Evolutionary conservation across 805 yeast genomes (phyloP).

Genomic region (Kockiozyma suomiensis): DNA sequence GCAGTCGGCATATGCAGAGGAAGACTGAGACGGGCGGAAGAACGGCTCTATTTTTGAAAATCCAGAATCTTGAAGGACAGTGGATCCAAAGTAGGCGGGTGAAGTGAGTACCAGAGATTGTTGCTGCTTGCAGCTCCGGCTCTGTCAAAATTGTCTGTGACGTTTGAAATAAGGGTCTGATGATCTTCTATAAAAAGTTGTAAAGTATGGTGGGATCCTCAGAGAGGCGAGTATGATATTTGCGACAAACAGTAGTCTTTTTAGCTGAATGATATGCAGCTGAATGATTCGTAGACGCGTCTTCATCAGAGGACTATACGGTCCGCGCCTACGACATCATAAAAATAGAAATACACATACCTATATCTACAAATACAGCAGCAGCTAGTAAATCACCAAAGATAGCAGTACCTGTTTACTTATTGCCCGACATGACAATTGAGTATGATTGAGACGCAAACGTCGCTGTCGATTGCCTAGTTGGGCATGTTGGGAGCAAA

Average conservation of each 20-base stretch:
- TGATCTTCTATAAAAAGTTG: too few relatives aligned
- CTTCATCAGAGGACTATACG: slow-evolving; percentile 7
- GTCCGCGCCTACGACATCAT: background rate
- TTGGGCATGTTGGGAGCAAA: background rate
- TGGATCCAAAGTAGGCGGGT: slow-evolving; percentile 1
- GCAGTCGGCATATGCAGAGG: background rate
- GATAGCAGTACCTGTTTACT: background rate
- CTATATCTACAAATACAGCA: too few relatives aligned
- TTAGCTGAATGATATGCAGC: too few relatives aligned
- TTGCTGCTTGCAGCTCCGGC: background rate
- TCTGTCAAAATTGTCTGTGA: background rate
- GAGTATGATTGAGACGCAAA: too few relatives aligned
- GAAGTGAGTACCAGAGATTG: background rate
- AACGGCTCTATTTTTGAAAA: background rate
- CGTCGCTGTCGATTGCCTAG: background rate
- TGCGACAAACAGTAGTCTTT: too few relatives aligned
- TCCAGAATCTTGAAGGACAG: background rate
- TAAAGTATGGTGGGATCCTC: too few relatives aligned
- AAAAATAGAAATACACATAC: background rate
- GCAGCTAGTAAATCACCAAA: too few relatives aligned
- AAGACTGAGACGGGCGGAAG: background rate
- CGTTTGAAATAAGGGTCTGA: background rate
- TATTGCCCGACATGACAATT: background rate
- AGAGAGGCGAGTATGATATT: too few relatives aligned
- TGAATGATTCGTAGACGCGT: too few relatives aligned